These are phyloP conservation scores for Betula pendula DNA, from an alignment of 306 rosid genomes.

Conservation along the genomic window DNA sequence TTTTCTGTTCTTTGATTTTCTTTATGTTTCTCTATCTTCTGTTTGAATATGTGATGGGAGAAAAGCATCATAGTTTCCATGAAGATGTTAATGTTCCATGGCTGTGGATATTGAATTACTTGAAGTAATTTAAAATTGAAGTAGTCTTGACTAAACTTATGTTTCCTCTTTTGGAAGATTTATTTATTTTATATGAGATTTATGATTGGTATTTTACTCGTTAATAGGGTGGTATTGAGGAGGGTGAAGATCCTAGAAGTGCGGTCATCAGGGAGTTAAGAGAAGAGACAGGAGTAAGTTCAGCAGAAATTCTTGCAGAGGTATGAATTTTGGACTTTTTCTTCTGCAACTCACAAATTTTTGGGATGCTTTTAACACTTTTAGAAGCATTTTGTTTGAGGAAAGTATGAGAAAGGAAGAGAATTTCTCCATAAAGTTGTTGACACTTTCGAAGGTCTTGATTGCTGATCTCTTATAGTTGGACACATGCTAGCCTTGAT, in stretches of 20 bases:
- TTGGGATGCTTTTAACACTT: not conserved
- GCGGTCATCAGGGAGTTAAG: conserved; percentile 80
- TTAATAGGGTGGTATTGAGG: conserved; percentile 81
- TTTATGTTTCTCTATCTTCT: too few species aligned
- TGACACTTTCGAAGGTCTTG: not conserved
- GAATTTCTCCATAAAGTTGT: not conserved
- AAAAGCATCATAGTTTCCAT: too few species aligned
- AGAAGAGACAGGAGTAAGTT: conserved; percentile 87
- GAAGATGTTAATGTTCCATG: too few species aligned
- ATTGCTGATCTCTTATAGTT: not conserved
- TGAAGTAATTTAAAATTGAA: not conserved
- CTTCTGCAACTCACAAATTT: not conserved
- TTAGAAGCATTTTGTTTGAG: not conserved
- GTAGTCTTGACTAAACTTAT: not conserved
- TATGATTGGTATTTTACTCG: conserved; percentile 1
- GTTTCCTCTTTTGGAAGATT: conserved; percentile 6
- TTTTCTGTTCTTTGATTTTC: too few species aligned
- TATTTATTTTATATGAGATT: conserved; percentile 12
- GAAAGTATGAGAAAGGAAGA: not conserved
- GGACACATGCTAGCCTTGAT: not conserved
- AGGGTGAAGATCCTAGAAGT: conserved; percentile 77
- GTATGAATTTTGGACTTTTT: conserved; percentile 35
- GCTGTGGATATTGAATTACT: too few species aligned
- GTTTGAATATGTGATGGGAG: too few species aligned
- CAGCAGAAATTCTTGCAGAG: conserved; percentile 82